Evolutionary conservation across 257 asterid genomes (phyloP), one percentile per base, ranked within the genome.

Genomic region (Forsythia suspensa): DNA sequence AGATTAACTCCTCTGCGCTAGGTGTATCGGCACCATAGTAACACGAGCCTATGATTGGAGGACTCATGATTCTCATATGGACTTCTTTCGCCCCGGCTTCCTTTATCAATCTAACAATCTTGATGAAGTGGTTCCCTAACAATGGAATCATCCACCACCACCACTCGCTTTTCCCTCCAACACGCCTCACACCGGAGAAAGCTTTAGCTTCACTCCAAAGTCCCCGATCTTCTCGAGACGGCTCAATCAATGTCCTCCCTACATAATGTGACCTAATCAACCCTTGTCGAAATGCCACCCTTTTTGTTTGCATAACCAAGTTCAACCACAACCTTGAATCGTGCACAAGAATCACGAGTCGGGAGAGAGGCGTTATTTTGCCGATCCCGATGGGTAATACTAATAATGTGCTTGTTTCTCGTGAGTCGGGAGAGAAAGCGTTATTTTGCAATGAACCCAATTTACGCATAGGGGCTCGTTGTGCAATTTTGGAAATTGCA

Each of bases 241-340:
- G 91, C 74, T 87, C 91, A 3, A 87, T 87, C 8, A 87, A 87
- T 0, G 91, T n/a, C n/a, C n/a, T n/a, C n/a, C n/a, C n/a, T n/a
- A n/a, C n/a, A n/a, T n/a, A n/a, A n/a, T n/a, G n/a, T n/a, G n/a
- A n/a, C n/a, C n/a, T n/a, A n/a, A n/a, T n/a, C n/a, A n/a, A n/a
- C n/a, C n/a, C n/a, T n/a, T 83, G 91, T 24, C 85, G 89, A 68
- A 85, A 87, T 0, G 91, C 82, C 8, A 87, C 89, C 41, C 91
- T 89, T 8, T 89, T 87, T 72, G 85, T 83, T 34, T 77, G 91
- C 91, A 63, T 81, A 87, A 24, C 91, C 91, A 2, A 87, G 79
- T 12, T 89, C 91, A 7, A 89, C 91, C 39, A 87, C 91, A 5
- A 87, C 89, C 91, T 89, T 1, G 91, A 87, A 66, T 87, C 91